Evolutionary conservation across 306 rosid species (phyloP), one percentile per base, ranked within the genome.

Genomic region (Senna tora): DNA sequence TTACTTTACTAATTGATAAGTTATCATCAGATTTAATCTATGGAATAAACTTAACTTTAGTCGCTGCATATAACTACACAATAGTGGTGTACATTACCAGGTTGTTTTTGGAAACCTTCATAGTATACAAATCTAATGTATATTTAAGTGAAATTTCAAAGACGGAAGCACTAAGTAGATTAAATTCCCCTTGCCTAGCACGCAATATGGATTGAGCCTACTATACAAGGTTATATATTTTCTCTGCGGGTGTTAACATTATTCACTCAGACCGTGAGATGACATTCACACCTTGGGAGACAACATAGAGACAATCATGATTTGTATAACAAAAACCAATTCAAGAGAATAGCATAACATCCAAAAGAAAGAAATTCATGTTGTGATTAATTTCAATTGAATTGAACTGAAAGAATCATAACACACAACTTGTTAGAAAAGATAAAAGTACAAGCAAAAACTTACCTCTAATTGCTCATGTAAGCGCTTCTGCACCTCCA

Each of bases 401-500:
- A 25, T 56, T 56, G 19, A 71, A 46, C n/a, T 45, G 54, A 11
- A 67, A 15, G 28, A 21, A 49, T 16, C 46, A 77, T 28, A 39
- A 13, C 25, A 54, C 17, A 59, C 12, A 60, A 57, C 46, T 39
- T 38, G 62, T 52, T 63, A 51, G 65, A 53, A 21, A 28, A 62
- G 30, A 42, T 17, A 78, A 14, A 53, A 9, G 62, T 63, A 67
- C 56, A 28, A 21, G 15, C 34, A 70, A 78, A 75, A 89, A 38
- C 85, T 41, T 86, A 82, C 99, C 96, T 94, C 99, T 82, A 94
- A 80, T 85, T 94, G 99, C 76, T 94, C 99, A 75, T 94, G 99
- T 41, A 94, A 81, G 70, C 99, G 90, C 84, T 94, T 94, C 85
- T 94, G 99, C 67, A 94, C 99, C 82, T 94, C 99, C 99, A 94